Conservation (phyloP, 768 basidiomycete genomes). For the Strobilomyces confusus region DNA sequence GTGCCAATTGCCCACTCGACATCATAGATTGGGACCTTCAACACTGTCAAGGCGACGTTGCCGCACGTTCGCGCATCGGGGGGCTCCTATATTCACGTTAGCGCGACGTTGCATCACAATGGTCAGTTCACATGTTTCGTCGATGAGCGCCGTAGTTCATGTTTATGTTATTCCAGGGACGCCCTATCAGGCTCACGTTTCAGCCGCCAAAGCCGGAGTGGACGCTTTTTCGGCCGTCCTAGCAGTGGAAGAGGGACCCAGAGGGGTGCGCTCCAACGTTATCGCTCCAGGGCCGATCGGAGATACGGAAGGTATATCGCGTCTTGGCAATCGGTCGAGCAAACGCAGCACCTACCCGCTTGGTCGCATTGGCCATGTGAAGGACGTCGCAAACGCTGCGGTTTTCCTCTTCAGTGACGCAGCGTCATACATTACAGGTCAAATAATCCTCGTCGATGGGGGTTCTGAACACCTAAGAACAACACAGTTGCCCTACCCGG, state of each 20-base stretch:
- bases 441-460: constrained; percentile 70
- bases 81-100: constrained; percentile 87
- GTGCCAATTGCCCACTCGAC: background rate
- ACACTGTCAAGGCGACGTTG: constrained; percentile 92
- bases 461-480: constrained; percentile 52
- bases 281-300: constrained; percentile 81
- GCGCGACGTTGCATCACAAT: constrained; percentile 81
- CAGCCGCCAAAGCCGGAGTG: constrained; percentile 91
- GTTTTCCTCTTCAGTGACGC: constrained; percentile 83
- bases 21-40: constrained; percentile 79
- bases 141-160: background rate
- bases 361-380: constrained; percentile 54
- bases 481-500: constrained; percentile 55
- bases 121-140: constrained; percentile 38
- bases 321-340: constrained; percentile 36
- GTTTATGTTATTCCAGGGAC: constrained; percentile 42
- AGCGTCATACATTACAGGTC: constrained; percentile 72
- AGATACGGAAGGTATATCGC: constrained; percentile 70
- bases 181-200: constrained; percentile 89
- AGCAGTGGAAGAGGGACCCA: constrained; percentile 92
- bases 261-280: constrained; percentile 88
- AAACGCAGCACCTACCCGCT: constrained; percentile 19
- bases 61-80: constrained; percentile 62
- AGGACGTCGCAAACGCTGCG: constrained; percentile 67
- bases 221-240: constrained; percentile 85